Conservation (phyloP, 2,329 filamentous ascomycete genomes). For the Trichoderma koningiopsis region DNA sequence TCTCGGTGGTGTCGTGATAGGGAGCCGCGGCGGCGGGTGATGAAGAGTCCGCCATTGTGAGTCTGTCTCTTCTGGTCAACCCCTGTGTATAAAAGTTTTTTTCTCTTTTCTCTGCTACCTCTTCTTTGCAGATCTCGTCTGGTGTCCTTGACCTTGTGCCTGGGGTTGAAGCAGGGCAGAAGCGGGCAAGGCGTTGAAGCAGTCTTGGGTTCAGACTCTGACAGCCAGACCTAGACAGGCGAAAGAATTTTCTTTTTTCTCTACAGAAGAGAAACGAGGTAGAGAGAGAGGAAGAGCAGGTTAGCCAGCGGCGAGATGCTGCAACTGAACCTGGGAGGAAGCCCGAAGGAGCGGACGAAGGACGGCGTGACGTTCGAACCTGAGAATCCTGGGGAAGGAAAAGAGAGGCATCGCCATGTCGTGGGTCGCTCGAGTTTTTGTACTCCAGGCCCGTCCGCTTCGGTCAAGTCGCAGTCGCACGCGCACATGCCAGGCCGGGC, state of each 20-base stretch:
- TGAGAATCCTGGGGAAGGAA: slow-evolving; percentile 23
- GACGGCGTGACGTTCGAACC: slow-evolving; percentile 19
- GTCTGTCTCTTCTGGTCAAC: not conserved
- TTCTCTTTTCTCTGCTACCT: not conserved
- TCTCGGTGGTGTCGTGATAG: slow-evolving; percentile 15
- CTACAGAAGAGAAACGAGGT: not conserved
- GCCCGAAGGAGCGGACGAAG: slow-evolving; percentile 21
- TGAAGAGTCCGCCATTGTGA: slow-evolving; percentile 20
- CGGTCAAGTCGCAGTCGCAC: not conserved
- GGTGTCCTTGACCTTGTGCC: not conserved
- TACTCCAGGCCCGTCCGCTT: slow-evolving; percentile 9
- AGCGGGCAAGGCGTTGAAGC: slow-evolving; percentile 3
- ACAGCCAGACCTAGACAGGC: not conserved
- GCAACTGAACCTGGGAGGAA: slow-evolving; percentile 25
- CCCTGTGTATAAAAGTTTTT: not conserved
- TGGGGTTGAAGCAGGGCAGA: slow-evolving; percentile 10
- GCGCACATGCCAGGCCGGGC: not conserved
- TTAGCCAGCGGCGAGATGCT: slow-evolving; percentile 2
- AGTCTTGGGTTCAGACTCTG: not conserved
- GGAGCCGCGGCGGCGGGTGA: slow-evolving; percentile 6
- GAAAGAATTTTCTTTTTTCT: not conserved
- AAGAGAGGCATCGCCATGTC: slow-evolving; percentile 8
- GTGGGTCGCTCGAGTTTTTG: slow-evolving; percentile 25
- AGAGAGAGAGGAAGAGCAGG: slow-evolving; percentile 12
- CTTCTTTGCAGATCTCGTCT: not conserved